These are phyloP conservation scores for Alternaria infectoria DNA, from an alignment of 2,329 filamentous ascomycete genomes.

Conservation along the genomic window DNA sequence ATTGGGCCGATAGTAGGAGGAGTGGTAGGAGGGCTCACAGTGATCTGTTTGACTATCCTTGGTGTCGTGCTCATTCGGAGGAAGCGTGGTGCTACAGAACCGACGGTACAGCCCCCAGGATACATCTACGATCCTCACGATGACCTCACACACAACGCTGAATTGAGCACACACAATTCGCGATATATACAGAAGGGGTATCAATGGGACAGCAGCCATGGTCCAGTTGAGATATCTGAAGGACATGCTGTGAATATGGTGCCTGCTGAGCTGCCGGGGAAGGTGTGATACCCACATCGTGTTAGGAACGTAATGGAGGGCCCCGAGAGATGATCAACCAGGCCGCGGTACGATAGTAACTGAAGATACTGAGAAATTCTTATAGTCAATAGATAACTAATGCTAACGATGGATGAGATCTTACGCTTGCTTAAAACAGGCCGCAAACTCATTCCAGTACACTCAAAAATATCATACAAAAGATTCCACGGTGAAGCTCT, in stretches of 20 bases:
- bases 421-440: no score
- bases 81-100: slow-evolving; percentile 4
- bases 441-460: no score
- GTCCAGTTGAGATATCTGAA: slow-evolving; percentile 12
- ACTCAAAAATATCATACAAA: no score
- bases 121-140: background rate
- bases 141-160: background rate
- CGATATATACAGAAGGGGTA: background rate
- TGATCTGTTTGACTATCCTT: slow-evolving; percentile 16
- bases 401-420: no score
- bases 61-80: slow-evolving; percentile 15
- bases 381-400: no score
- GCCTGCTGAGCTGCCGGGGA: slow-evolving; percentile 8
- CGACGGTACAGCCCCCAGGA: background rate
- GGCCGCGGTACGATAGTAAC: no score
- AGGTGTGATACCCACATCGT: no score
- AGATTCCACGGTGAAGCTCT: no score
- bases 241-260: slow-evolving; percentile 11
- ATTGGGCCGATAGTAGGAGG: slow-evolving; percentile 17
- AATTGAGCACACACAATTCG: background rate
- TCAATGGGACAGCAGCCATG: slow-evolving; percentile 9
- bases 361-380: no score
- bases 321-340: no score
- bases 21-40: slow-evolving; percentile 5
- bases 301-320: no score